phyloP scores from a whole-genome alignment of 2,329 filamentous ascomycete species.

The Claviceps sp. region DNA sequence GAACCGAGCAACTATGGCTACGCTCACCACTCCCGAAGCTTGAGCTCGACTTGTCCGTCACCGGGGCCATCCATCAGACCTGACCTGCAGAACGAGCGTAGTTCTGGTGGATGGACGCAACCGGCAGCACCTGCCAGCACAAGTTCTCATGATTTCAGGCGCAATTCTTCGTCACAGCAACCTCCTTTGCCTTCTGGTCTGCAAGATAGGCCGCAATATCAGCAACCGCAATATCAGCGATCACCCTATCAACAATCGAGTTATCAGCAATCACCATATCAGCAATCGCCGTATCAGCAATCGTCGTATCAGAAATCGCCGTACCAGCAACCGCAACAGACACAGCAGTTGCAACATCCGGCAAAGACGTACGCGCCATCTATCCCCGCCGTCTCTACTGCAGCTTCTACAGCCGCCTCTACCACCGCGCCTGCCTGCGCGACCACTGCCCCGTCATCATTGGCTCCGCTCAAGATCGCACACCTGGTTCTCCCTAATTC shows the following conservation, averaged over 20 bases:
- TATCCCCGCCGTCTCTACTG: conserved; percentile 6
- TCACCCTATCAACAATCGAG: no score
- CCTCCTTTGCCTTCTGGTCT: not conserved
- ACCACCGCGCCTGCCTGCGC: conserved; percentile 7
- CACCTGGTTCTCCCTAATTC: conserved; percentile 17
- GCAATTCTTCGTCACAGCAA: conserved; percentile 16
- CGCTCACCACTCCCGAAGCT: conserved; percentile 11
- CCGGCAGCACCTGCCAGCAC: conserved; percentile 22
- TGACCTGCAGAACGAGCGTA: conserved; percentile 22
- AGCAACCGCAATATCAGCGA: not conserved
- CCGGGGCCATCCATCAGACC: conserved; percentile 17
- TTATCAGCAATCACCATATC: no score
- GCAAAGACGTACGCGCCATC: not conserved
- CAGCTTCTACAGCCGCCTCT: conserved; percentile 7
- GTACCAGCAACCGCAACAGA: not conserved
- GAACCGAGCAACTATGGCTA: conserved; percentile 27
- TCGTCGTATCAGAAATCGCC: no score
- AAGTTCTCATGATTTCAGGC: conserved; percentile 14
- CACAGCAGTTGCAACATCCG: not conserved
- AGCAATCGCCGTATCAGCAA: no score
- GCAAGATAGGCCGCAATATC: not conserved
- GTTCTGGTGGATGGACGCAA: conserved; percentile 24
- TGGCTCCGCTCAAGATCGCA: conserved; percentile 25
- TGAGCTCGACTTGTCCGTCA: conserved; percentile 18
- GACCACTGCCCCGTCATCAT: conserved; percentile 11